Evolutionary conservation across 2,329 filamentous ascomycete species (phyloP), one percentile per base, ranked within the genome.

Genomic region (Colletotrichum brevisporum): DNA sequence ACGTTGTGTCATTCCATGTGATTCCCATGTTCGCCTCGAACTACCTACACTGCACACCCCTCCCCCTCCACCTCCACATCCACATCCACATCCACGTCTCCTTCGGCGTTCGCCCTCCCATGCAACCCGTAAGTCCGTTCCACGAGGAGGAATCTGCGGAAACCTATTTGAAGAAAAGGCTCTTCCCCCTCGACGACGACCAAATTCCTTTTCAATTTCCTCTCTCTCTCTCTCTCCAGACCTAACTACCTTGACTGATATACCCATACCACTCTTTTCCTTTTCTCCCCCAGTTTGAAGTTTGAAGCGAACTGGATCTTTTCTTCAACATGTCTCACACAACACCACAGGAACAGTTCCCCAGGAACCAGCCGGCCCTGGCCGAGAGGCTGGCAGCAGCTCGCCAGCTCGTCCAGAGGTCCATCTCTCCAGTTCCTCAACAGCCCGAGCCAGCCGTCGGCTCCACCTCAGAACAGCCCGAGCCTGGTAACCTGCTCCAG

Each of bases 401-500:
- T 16, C 63, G 63, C 39, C 21, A 68, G 24, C 41, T 68, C 5
- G 21, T 70, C 27, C 57, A 67, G 1, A 67, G 63, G 27, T 61
- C 63, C 47, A 58, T 70, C 26, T 55, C 67, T 4, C 27, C 67
- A 9, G 36, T 70, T 2, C 64, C 67, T 15, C 27, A 21, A 8
- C 41, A 70, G 1, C 63, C 67, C 0, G 56, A 63, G 13, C 64
- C 63, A 21, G 18, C 13, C n/a, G 43, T 57, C 9, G 45, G 50
- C 26, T 18, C 58, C 41, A 39, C 47, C 47, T 21, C 47, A 6
- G 54, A 52, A 43, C 36, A 61, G 36, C 16, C 36, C 18, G 67
- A 64, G n/a, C 71, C 71, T 0, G 63, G 56, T 6, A 31, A 67
- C 12, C 9, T 73, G 13, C 26, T 73, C 18, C 63, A 69, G n/a